A percentile compares a stretch with the other conserved stretches of the same genome.
phyloP scores from a whole-genome alignment of 345 rosid genomes.

The Linum trigynum region DNA sequence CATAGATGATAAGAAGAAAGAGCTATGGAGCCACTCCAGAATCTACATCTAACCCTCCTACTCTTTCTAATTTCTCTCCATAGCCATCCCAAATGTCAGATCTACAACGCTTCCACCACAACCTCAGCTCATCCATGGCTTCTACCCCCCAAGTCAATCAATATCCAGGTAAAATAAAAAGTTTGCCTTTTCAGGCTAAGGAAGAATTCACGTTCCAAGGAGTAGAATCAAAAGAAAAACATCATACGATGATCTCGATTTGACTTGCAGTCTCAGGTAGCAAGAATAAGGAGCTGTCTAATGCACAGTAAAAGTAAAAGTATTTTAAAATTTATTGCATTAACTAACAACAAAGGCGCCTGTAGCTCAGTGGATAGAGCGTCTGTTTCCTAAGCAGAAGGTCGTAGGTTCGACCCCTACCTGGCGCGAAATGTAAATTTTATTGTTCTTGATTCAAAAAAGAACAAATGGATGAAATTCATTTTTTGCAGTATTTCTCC shows the following conservation, averaged over 20 bases:
- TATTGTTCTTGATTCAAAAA: not conserved
- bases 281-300: slow-evolving; percentile 36
- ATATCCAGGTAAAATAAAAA: too few relatives aligned
- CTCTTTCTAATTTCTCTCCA: too few relatives aligned
- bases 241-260: too few relatives aligned
- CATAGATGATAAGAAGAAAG: too few relatives aligned
- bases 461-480: not conserved
- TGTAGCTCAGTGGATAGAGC: slow-evolving; percentile 99
- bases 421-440: slow-evolving; percentile 41
- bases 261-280: too few relatives aligned
- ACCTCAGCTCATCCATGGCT: not conserved
- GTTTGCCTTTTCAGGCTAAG: too few relatives aligned
- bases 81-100: not conserved
- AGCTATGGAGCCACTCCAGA: too few relatives aligned
- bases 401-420: slow-evolving; percentile 93
- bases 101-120: not conserved
- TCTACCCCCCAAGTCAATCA: not conserved
- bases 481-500: too few relatives aligned
- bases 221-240: too few relatives aligned
- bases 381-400: slow-evolving; percentile 98
- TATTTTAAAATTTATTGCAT: not conserved
- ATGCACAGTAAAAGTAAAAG: slow-evolving; percentile 45
- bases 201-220: too few relatives aligned
- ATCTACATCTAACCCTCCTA: too few relatives aligned
- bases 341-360: slow-evolving; percentile 21